These are phyloP conservation scores for Sporothrix phasma DNA, from an alignment of 2,329 filamentous ascomycete species.

Conservation along the genomic window DNA sequence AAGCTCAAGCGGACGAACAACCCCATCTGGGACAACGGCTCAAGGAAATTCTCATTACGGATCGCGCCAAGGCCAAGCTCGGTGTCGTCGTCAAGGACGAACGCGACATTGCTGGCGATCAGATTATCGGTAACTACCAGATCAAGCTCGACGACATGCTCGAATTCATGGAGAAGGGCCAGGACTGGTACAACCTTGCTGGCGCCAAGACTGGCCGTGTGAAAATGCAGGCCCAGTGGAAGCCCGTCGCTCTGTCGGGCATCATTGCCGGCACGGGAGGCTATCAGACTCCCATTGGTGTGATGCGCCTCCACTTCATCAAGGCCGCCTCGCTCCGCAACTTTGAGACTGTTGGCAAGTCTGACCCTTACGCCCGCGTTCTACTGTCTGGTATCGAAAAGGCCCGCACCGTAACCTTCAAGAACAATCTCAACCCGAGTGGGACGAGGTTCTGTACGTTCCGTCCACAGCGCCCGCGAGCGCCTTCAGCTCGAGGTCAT, in stretches of 20 bases:
- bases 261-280: slow-evolving; percentile 68
- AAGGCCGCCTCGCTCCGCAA: slow-evolving; percentile 77
- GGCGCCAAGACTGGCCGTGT: slow-evolving; percentile 73
- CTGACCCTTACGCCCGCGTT: slow-evolving; percentile 86
- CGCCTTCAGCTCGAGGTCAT: slow-evolving; percentile 86
- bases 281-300: slow-evolving; percentile 87
- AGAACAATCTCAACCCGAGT: slow-evolving; percentile 90
- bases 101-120: slow-evolving; percentile 72
- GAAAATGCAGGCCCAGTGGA: slow-evolving; percentile 91
- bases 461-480: slow-evolving; percentile 80
- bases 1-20: slow-evolving; percentile 96
- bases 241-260: slow-evolving; percentile 79
- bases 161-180: slow-evolving; percentile 79
- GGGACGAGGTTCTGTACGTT: slow-evolving; percentile 91
- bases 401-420: slow-evolving; percentile 85
- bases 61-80: slow-evolving; percentile 80
- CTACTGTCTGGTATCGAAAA: slow-evolving; percentile 85
- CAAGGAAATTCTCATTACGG: slow-evolving; percentile 91
- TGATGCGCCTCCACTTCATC: slow-evolving; percentile 89
- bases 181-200: slow-evolving; percentile 89
- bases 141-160: slow-evolving; percentile 93
- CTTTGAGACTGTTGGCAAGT: slow-evolving; percentile 90
- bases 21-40: slow-evolving; percentile 87
- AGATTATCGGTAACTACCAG: slow-evolving; percentile 81
- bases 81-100: slow-evolving; percentile 94